These are phyloP conservation scores for Ascoidea tarda DNA, from an alignment of 805 yeast genomes.

Conservation along the genomic window DNA sequence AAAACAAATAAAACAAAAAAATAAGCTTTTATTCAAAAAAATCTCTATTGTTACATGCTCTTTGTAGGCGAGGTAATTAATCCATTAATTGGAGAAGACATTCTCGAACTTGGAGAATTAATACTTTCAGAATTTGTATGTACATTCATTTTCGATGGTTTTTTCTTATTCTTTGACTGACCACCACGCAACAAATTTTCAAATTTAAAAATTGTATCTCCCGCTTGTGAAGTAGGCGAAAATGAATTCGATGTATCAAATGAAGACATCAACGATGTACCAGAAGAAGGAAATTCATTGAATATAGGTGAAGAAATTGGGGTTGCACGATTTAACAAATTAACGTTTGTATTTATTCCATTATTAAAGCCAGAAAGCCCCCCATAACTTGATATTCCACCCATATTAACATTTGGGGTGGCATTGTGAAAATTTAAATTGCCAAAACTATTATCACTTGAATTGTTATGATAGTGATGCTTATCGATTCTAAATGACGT, in stretches of 20 bases:
- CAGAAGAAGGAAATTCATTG: background rate
- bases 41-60: background rate
- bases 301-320: background rate
- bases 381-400: background rate
- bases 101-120: background rate
- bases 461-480: background rate
- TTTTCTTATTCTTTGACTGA: background rate
- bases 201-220: background rate
- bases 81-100: background rate
- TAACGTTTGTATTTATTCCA: background rate
- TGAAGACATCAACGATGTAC: background rate
- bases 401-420: background rate
- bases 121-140: background rate
- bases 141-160: background rate
- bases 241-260: background rate
- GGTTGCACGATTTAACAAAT: background rate
- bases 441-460: background rate
- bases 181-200: background rate
- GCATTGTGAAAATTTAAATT: background rate
- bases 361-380: background rate
- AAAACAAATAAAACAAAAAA: too few relatives aligned
- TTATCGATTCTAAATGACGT: background rate
- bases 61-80: background rate
- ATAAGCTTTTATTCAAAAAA: too few relatives aligned
- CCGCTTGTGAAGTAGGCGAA: background rate